These are phyloP conservation scores for Otatea glauca DNA, from an alignment of 176 grass and related monocot genomes.

Conservation along the genomic window DNA sequence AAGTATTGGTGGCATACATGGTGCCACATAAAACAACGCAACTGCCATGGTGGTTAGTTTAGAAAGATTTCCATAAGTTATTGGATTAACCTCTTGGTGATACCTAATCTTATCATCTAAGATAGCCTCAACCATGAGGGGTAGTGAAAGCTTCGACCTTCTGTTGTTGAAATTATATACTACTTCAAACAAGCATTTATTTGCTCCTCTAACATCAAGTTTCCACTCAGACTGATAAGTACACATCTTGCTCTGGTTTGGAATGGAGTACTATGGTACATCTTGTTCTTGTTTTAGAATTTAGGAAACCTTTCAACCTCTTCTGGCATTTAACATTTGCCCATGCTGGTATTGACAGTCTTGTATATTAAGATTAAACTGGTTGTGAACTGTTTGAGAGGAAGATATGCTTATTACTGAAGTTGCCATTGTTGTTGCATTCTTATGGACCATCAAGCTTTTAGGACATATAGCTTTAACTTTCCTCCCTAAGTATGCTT, in stretches of 20 bases:
- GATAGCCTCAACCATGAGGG: not conserved
- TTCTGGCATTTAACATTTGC: not conserved
- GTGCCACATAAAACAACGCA: not conserved
- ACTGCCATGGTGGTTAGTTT: not conserved
- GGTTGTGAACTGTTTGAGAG: not conserved
- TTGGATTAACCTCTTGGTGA: not conserved
- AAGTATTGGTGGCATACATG: not conserved
- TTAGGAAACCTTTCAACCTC: not conserved
- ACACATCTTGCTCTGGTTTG: not conserved
- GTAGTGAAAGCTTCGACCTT: not conserved
- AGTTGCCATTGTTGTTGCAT: not conserved
- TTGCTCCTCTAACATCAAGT: not conserved
- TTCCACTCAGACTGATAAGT: not conserved
- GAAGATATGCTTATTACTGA: not conserved
- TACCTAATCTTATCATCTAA: not conserved
- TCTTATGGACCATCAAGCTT: not conserved
- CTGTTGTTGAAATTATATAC: not conserved
- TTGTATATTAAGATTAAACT: not conserved
- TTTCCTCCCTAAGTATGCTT: not conserved
- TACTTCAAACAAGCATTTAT: not conserved
- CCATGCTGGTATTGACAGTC: not conserved
- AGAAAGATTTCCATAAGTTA: not conserved
- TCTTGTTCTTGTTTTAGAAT: constrained; percentile 6
- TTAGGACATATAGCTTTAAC: not conserved
- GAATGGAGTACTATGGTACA: not conserved